Evolutionary conservation across 2,329 filamentous ascomycete species (phyloP), one percentile per base, ranked within the genome.

Genomic region (Plenodomus lindquistii): DNA sequence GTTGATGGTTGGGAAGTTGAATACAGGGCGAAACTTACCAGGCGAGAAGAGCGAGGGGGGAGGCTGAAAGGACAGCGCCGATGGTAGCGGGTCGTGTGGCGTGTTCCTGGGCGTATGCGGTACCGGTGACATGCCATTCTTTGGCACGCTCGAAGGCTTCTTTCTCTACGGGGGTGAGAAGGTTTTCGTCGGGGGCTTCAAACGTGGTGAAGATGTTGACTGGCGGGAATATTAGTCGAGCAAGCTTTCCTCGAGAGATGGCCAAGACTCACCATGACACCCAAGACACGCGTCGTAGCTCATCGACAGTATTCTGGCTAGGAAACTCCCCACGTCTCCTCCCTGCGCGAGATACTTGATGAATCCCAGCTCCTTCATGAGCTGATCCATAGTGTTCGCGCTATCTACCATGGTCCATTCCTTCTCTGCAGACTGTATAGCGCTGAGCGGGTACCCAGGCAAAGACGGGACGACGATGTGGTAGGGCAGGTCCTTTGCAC

Each of bases 381-480:
- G 57, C 22, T 75, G 69, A 63, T 85, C 71, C 42, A 84, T 68
- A n/a, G 81, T 63, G 1, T 69, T 62, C 0, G 78, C 73, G 21
- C 66, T 71, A 39, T 78, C 74, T 1, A 67, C 43, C 2, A 72
- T 45, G 0, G 56, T 65, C 54, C 76, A 82, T 46, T 83, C 66
- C 17, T 68, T 71, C 37, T 79, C 74, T 7, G 73, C 37, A 0
- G 81, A 77, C 1, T 76, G 75, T 0, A 73, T 66, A 1, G 73
- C 73, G 1, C 79, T 81, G 43, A 81, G 78, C 0, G 76, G 74
- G 55, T 81, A 85, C 4, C 81, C 83, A 0, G 82, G 81, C 2
- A 85, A 65, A 0, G 78, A 81, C 0, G 83, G 81, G 0, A 83
- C 78, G 24, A 85, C 73, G 34, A 85, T 62, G 54, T 85, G 82